Evolutionary conservation across 2,329 filamentous ascomycete genomes (phyloP).

Genomic region (Hypomyces rosellus): DNA sequence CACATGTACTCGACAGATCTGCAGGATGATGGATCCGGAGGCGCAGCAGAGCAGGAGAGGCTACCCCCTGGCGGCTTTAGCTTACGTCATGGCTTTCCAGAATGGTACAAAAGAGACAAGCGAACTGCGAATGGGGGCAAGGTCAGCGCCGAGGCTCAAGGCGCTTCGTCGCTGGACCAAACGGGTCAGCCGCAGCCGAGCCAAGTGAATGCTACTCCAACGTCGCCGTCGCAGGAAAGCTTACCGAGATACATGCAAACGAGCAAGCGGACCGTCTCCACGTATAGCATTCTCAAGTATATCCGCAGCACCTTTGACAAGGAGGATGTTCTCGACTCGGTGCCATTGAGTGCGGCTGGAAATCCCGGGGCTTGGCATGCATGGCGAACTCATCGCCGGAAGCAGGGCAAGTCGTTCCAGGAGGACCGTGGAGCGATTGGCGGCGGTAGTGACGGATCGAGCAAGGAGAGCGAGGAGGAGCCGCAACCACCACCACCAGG

Average conservation of each 20-base stretch:
- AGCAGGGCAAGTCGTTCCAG: constrained; percentile 21
- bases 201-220: constrained; percentile 24
- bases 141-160: constrained; percentile 33
- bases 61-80: constrained; percentile 87
- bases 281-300: constrained; percentile 69
- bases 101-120: constrained; percentile 69
- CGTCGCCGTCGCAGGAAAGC: constrained; percentile 20
- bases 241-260: constrained; percentile 36
- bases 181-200: constrained; percentile 14
- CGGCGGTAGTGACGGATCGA: not conserved
- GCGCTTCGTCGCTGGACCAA: constrained; percentile 21
- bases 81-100: constrained; percentile 80
- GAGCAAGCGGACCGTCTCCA: constrained; percentile 41
- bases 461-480: constrained; percentile 11
- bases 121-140: constrained; percentile 34
- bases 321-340: constrained; percentile 65
- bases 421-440: not conserved
- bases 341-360: constrained; percentile 76
- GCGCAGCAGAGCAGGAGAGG: constrained; percentile 74
- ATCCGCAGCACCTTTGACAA: constrained; percentile 77
- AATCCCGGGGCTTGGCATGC: constrained; percentile 93
- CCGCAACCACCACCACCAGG: not conserved
- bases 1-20: constrained; percentile 85
- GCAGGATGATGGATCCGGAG: constrained; percentile 69
- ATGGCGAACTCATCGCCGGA: constrained; percentile 66